These are phyloP conservation scores for Starmerella khaoyaiensis DNA, from an alignment of 805 yeast species.

Conservation along the genomic window DNA sequence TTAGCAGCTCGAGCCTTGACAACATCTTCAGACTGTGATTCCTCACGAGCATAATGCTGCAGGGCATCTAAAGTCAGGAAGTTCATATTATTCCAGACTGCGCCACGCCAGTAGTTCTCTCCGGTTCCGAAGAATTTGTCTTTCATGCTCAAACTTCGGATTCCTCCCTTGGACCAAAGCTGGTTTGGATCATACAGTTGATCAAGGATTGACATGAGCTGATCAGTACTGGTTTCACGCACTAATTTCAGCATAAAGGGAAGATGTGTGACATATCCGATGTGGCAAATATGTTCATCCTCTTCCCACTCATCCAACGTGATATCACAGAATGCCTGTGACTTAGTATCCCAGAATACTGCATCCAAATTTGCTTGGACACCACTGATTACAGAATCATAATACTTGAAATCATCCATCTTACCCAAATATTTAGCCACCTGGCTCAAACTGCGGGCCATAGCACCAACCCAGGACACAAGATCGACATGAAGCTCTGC, in stretches of 20 bases:
- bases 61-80: conserved; percentile 66
- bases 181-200: conserved; percentile 55
- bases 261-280: conserved; percentile 75
- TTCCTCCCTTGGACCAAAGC: conserved; percentile 66
- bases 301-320: conserved; percentile 63
- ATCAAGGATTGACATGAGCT: conserved; percentile 41
- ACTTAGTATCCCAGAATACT: conserved; percentile 66
- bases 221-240: conserved; percentile 33
- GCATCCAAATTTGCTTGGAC: conserved; percentile 53
- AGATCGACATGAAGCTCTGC: conserved; percentile 88
- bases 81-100: conserved; percentile 86
- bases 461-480: conserved; percentile 83
- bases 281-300: conserved; percentile 58
- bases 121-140: conserved; percentile 57
- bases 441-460: conserved; percentile 69
- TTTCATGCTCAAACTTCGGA: conserved; percentile 62
- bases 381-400: conserved; percentile 39
- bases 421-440: conserved; percentile 54
- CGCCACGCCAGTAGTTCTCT: conserved; percentile 94
- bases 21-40: conserved; percentile 20
- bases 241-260: conserved; percentile 70
- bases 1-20: conserved; percentile 33
- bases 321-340: conserved; percentile 66
- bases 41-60: conserved; percentile 37
- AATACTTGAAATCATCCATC: conserved; percentile 45